Evolutionary conservation across 2,329 filamentous ascomycete genomes (phyloP), one percentile per base, ranked within the genome.

Genomic region (Daldinia eschscholtzii): DNA sequence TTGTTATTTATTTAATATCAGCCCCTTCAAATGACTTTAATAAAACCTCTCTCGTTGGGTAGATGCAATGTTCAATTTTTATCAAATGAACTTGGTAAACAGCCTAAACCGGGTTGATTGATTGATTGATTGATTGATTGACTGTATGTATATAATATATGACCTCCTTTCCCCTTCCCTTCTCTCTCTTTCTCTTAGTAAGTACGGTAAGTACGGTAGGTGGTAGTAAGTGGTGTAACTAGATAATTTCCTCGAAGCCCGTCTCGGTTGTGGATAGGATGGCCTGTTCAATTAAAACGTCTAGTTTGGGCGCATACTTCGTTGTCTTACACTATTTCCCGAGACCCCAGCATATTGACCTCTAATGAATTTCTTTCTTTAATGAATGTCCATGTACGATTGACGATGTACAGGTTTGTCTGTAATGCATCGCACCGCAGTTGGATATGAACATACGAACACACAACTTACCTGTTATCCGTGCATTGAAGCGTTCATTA

Each of bases 251-350:
- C 60, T 60, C 26, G 20, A 26, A 57, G 44, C 42, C 28, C n/a
- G 28, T 37, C 28, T 44, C 39, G 59, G 55, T 56, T 65, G 18
- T 57, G 61, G 61, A 62, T 33, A n/a, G 26, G 44, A 55, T 26
- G n/a, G 39, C 30, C 37, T 57, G 59, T 42, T 67, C 55, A 59
- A 63, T 60, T 2, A 44, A 52, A 20, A 48, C 26, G 28, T 52
- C n/a, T 20, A 42, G 41, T 56, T 55, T 26, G 41, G 50, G 30
- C n/a, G 26, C 35, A 26, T 52, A 64, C 37, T 55, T 62, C 65
- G 46, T 42, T 68, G 66, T 68, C 66, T 68, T 44, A 68, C 66
- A 55, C 48, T 58, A 56, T 55, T 58, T 68, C 50, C 58, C 65
- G 65, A 65, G 55, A 65, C 48, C 58, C 58, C 5, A 55, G 13